These are phyloP conservation scores for Boletus edulis DNA, from an alignment of 768 basidiomycete genomes.

Conservation along the genomic window DNA sequence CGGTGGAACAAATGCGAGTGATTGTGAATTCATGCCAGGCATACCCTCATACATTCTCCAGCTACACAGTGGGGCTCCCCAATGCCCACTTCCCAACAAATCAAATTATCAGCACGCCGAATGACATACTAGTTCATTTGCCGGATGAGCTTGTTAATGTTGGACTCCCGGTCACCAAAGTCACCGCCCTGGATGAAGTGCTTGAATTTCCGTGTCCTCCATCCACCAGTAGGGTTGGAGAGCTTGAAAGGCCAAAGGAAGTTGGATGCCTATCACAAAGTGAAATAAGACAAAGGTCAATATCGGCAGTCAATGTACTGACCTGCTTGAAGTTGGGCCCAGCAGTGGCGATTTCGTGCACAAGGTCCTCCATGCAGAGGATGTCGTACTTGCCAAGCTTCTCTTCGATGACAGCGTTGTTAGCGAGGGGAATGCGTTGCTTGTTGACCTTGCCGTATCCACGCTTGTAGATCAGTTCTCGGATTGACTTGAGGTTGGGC, in stretches of 20 bases:
- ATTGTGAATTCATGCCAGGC: conserved; percentile 30
- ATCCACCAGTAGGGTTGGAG: conserved; percentile 98
- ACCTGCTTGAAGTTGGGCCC: conserved; percentile 99
- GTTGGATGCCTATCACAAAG: conserved; percentile 64
- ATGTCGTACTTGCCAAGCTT: conserved; percentile 92
- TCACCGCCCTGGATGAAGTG: conserved; percentile 96
- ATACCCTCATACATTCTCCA: conserved; percentile 27
- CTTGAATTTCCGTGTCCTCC: conserved; percentile 97
- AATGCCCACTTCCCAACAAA: conserved; percentile 1
- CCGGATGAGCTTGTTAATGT: conserved; percentile 97
- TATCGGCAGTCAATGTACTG: conserved; percentile 22
- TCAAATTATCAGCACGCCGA: not conserved
- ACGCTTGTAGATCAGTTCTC: conserved; percentile 98
- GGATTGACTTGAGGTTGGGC: conserved; percentile 94
- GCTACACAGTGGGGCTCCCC: conserved; percentile 5
- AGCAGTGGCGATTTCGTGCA: conserved; percentile 92
- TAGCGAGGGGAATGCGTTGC: conserved; percentile 93
- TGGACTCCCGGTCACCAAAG: conserved; percentile 93
- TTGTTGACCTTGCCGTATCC: conserved; percentile 98
- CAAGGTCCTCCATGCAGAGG: conserved; percentile 94
- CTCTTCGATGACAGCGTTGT: conserved; percentile 92
- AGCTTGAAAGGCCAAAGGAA: conserved; percentile 99
- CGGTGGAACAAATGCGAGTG: conserved; percentile 6
- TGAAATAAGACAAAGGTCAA: not conserved
- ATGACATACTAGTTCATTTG: conserved; percentile 73